phyloP scores from a whole-genome alignment of 2,329 filamentous ascomycete species.

The Phialocephala subalpina region DNA sequence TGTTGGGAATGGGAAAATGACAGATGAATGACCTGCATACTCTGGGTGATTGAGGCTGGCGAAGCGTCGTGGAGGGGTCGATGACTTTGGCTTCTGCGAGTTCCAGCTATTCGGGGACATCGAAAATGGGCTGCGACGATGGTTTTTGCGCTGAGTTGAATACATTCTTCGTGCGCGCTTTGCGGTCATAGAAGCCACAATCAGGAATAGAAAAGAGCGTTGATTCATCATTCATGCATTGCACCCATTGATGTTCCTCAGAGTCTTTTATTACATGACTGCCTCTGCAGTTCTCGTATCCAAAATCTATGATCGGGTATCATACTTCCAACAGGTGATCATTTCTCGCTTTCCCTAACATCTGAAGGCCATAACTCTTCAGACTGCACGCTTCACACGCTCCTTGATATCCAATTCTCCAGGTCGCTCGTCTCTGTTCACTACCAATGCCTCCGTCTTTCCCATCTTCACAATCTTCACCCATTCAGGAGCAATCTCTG shows the following conservation, averaged over 20 bases:
- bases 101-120: too few relatives aligned
- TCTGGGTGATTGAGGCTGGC: conserved; percentile 1
- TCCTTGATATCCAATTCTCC: conserved; percentile 38
- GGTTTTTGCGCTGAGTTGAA: conserved; percentile 15
- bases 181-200: conserved; percentile 28
- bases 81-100: too few relatives aligned
- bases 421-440: conserved; percentile 46
- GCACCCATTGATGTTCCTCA: conserved; percentile 16
- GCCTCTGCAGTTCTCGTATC: conserved; percentile 10
- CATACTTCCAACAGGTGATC: neutral
- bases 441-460: conserved; percentile 53
- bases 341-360: neutral
- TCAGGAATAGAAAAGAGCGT: conserved; percentile 22
- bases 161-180: conserved; percentile 9
- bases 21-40: conserved; percentile 15
- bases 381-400: conserved; percentile 30
- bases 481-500: conserved; percentile 58
- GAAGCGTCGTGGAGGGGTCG: neutral
- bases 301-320: conserved; percentile 13
- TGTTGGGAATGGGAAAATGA: conserved; percentile 15
- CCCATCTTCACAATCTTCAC: conserved; percentile 55
- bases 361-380: neutral
- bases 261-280: neutral
- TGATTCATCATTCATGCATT: conserved; percentile 25
- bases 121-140: neutral